Evolutionary conservation across 257 asterid species (phyloP).

Genomic region (Solanum ossicruentum): DNA sequence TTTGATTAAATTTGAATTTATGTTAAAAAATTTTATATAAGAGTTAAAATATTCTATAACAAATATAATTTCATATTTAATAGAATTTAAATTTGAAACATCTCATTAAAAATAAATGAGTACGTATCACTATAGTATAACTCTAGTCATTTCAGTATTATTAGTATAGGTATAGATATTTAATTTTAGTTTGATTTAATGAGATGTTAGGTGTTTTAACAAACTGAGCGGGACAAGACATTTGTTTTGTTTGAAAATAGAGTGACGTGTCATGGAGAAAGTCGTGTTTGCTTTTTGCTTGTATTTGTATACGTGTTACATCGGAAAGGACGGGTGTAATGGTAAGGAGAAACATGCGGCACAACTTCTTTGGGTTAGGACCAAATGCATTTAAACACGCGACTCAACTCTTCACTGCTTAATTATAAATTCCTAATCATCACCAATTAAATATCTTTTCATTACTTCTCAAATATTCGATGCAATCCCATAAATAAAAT

Average conservation of each 20-base stretch:
- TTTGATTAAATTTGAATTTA: too few species aligned
- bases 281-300: neutral
- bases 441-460: too few species aligned
- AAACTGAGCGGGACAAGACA: neutral
- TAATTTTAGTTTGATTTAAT: neutral
- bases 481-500: too few species aligned
- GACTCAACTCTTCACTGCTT: neutral
- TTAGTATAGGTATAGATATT: neutral
- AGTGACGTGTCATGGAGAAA: neutral
- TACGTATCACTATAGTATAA: too few species aligned
- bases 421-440: too few species aligned
- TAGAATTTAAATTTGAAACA: accelerated
- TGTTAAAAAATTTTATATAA: too few species aligned
- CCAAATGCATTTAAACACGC: neutral
- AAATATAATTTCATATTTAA: too few species aligned
- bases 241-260: neutral
- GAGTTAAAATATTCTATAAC: too few species aligned
- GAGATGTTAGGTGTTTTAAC: neutral
- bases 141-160: too few species aligned
- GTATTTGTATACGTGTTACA: slow-evolving; percentile 23
- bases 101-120: too few species aligned
- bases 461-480: too few species aligned
- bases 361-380: slow-evolving; percentile 9
- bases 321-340: slow-evolving; percentile 27
- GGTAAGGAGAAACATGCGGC: slow-evolving; percentile 12